phyloP scores from a whole-genome alignment of 2,329 filamentous ascomycete species.

The Catunica adiposa region DNA sequence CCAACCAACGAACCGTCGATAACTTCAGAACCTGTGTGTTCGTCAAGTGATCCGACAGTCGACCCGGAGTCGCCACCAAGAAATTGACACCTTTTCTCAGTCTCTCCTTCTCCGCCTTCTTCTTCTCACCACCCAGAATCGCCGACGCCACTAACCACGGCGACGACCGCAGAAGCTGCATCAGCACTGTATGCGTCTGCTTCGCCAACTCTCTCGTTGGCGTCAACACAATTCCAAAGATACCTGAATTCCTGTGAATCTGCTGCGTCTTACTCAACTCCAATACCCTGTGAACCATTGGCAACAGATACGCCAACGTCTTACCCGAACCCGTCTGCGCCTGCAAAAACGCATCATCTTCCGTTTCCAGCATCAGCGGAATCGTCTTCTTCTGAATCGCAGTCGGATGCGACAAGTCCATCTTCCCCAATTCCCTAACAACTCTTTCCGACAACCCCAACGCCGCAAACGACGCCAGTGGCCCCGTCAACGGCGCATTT shows the following conservation, averaged over 20 bases:
- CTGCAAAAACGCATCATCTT: slow-evolving; percentile 87
- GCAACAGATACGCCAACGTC: slow-evolving; percentile 86
- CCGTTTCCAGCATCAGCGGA: slow-evolving; percentile 58
- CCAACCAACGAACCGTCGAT: slow-evolving; percentile 78
- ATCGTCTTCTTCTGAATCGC: slow-evolving; percentile 88
- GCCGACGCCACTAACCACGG: slow-evolving; percentile 90
- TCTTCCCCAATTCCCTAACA: slow-evolving; percentile 70
- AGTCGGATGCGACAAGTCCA: slow-evolving; percentile 78
- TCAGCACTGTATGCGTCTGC: slow-evolving; percentile 77
- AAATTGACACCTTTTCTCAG: slow-evolving; percentile 91
- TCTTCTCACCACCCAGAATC: slow-evolving; percentile 53
- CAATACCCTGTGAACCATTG: slow-evolving; percentile 78
- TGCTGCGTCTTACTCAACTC: slow-evolving; percentile 47
- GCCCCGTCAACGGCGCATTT: slow-evolving; percentile 75
- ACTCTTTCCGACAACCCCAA: slow-evolving; percentile 68
- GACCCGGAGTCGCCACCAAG: slow-evolving; percentile 81
- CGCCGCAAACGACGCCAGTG: slow-evolving; percentile 70
- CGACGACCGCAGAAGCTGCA: slow-evolving; percentile 70
- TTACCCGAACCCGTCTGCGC: slow-evolving; percentile 96
- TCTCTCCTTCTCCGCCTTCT: slow-evolving; percentile 76
- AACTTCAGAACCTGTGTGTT: slow-evolving; percentile 83
- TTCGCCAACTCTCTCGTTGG: slow-evolving; percentile 89
- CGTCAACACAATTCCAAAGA: slow-evolving; percentile 87
- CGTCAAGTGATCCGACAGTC: slow-evolving; percentile 78
- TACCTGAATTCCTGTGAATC: slow-evolving; percentile 68